Conservation (phyloP, 495 filamentous ascomycete species). For the Aspergillus taichungensis region DNA sequence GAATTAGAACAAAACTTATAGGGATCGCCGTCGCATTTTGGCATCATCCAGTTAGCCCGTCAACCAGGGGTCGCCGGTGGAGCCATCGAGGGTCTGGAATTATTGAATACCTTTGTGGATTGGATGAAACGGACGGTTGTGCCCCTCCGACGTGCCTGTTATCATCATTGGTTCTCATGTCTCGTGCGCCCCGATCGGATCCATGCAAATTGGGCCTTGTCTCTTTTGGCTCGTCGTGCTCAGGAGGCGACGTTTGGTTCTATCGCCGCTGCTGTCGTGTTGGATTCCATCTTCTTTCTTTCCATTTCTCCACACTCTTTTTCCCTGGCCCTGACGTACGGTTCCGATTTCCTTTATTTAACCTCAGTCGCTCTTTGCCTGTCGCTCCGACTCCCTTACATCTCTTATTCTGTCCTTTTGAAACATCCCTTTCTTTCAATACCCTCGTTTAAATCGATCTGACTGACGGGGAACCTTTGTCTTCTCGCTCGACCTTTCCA, state of each 20-base stretch:
- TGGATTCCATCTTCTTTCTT: background rate
- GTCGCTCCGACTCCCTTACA: no score
- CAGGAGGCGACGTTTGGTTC: no score
- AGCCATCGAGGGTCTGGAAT: constrained; percentile 2
- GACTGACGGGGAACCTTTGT: background rate
- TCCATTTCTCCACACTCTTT: constrained; percentile 5
- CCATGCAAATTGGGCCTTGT: no score
- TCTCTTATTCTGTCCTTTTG: background rate
- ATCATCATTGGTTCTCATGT: background rate
- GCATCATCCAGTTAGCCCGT: constrained; percentile 7
- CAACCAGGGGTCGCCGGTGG: constrained; percentile 2
- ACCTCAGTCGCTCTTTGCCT: no score
- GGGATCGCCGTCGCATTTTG: constrained; percentile 5
- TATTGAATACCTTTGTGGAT: background rate
- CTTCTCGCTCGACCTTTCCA: background rate
- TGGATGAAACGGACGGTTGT: background rate
- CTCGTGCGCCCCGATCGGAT: background rate
- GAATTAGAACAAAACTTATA: background rate
- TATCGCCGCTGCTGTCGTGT: no score
- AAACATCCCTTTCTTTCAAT: background rate
- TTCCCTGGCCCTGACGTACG: constrained; percentile 6
- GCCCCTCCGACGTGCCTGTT: background rate
- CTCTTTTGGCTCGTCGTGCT: no score
- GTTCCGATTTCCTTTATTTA: background rate
- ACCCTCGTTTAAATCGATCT: background rate